Percentiles rank a stretch among this genome's conserved stretches.
These are phyloP conservation scores for Cryphonectria radicalis DNA, from an alignment of 2,329 filamentous ascomycete species.

Conservation along the genomic window DNA sequence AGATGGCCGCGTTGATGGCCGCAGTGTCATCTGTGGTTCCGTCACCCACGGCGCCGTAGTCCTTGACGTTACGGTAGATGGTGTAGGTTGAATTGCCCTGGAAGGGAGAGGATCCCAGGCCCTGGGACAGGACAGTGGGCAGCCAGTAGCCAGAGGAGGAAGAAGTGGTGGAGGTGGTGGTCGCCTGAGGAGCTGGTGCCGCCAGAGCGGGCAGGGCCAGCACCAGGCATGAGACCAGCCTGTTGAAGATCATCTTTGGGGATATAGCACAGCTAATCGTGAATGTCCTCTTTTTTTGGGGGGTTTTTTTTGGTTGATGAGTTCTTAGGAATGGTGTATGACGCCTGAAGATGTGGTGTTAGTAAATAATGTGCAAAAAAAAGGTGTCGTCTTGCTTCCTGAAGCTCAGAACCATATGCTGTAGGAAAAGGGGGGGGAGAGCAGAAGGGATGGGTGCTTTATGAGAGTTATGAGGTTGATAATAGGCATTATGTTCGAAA, in stretches of 20 bases:
- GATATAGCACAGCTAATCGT: conserved; percentile 29
- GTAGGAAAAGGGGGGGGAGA: background rate
- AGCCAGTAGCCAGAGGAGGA: conserved; percentile 67
- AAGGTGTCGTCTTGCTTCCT: background rate
- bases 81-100: conserved; percentile 62
- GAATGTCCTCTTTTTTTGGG: conserved; percentile 14
- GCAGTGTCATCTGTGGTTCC: conserved; percentile 78
- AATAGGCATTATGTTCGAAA: background rate
- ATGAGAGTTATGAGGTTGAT: background rate
- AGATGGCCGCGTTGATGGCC: conserved; percentile 85
- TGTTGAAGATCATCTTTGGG: conserved; percentile 29
- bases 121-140: conserved; percentile 60
- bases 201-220: conserved; percentile 28
- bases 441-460: background rate
- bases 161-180: conserved; percentile 6
- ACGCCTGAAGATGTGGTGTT: background rate
- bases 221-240: conserved; percentile 26
- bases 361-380: background rate
- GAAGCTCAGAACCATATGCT: background rate
- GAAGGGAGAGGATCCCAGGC: conserved; percentile 71
- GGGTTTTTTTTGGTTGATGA: background rate
- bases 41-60: conserved; percentile 74
- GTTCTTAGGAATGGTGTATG: background rate
- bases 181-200: conserved; percentile 25
- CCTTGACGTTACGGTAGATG: conserved; percentile 76